Evolutionary conservation across 129 eudicot species (phyloP), one percentile per base, ranked within the genome.

Genomic region (Sambucus nigra): DNA sequence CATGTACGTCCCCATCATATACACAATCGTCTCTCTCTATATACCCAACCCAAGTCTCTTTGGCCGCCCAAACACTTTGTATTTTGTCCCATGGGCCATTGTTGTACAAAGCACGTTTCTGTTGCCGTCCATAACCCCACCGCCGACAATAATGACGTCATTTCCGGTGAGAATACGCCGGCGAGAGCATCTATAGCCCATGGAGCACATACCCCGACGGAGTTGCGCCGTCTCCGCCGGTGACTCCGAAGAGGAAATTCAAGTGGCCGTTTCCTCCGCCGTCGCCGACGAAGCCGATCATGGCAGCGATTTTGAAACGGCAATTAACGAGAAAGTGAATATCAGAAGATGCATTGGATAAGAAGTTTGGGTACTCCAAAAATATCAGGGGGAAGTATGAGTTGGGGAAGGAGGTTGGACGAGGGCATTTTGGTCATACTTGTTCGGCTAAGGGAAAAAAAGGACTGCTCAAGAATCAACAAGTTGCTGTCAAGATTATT

Each of bases 401-500:
- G 66, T 62, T 88, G 67, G 97, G 93, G 66, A 88, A 84, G 67
- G 97, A 88, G 70, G 81, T 88, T 24, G 97, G 97, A 39, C 49
- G 92, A 53, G 97, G 97, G 66, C 97, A 88, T 88, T 88, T 88
- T 54, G 97, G 97, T 49, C 97, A 88, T 80, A 88, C 97, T 0
- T 88, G 97, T 55, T 80, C 52, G 35, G 97, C 97, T 5, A 88
- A 67, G 63, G 97, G 75, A 13, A 72, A 68, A 51, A 88, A 84
- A 47, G 94, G 94, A 21, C 92, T 84, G 35, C 87, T 84, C 57
- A 84, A 70, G 72, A 94, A 88, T 63, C 77, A 67, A 40, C 76
- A 86, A 14, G 66, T 88, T 8, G 97, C 97, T 17, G 92, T 88
- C 26, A 88, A 88, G 52, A 88, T 88, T 59, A 88, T 88, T 23